Evolutionary conservation across 2,329 filamentous ascomycete species (phyloP), one percentile per base, ranked within the genome.

Genomic region (Aureobasidium sp.): DNA sequence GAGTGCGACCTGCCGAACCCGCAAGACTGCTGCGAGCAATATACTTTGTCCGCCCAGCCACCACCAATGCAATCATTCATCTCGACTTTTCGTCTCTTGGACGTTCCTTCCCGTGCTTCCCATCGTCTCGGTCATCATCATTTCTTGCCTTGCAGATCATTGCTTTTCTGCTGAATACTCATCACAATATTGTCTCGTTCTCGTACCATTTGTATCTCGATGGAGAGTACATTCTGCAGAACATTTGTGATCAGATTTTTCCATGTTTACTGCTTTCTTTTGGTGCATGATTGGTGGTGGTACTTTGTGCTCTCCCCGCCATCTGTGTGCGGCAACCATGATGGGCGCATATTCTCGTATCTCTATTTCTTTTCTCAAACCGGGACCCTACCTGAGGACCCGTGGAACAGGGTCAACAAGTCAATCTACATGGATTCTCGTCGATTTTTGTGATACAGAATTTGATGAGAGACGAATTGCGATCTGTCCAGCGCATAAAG

Each of bases 1-100:
- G 50, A 60, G 57, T 50, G 45, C 27, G 48, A 60, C 57, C 24
- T 40, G 35, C 57, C 57, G 35, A 33, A 33, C 9, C 31, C 31
- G 31, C 19, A 42, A n/a, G 6, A 22, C 52, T 33, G 9, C 9
- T 44, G 14, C 52, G 6, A 29, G 8, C 22, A 54, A 54, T 56
- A 39, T 56, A 39, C 37, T 9, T 24, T 35, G n/a, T n/a, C 53
- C 39, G 53, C 39, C 45, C 53, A 45, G 53, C 53, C 53, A 22
- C 40, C 24, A n/a, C n/a, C 24, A n/a, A 24, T 37, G 35, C 24
- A 40, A 40, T 24, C 19, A 33, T 40, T 44, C 35, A 17, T 33
- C 35, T 45, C 40, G n/a, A n/a, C 8, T 42, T 42, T 11, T 45
- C 39, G 52, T 44, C 52, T 12, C 31, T 33, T 33, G 9, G 31